Base-by-base conservation (phyloP, 225 moss, liverwort and hornwort species). In the Ulota crispa region DNA sequence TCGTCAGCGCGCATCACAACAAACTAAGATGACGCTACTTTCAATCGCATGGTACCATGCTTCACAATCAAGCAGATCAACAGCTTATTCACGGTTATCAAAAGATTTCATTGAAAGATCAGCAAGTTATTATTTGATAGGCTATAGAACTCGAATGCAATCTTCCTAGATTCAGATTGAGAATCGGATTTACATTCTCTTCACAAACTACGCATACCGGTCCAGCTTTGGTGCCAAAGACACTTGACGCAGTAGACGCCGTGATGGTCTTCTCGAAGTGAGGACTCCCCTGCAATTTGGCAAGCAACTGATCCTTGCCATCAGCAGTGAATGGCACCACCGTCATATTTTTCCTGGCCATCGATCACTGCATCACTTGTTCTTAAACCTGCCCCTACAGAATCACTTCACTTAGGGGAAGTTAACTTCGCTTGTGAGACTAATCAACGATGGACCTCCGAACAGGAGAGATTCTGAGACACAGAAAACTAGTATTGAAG, bases 231-330 rank as follows among this genome's bases (percentile, higher is more conserved):
- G 11, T 27, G 60, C 60, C 27, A 18, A 16, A 50, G 50, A 50
- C 50, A 50, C 50, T 18, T 26, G 60, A 60, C 60, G 60, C 60
- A 26, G 60, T 60, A 13, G 77, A 54, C 53, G 54, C 24, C 62
- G 77, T 39, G 20, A 83, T 77, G 41, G 41, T 54, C 76, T 77
- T 83, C 64, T 70, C 83, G 6, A 83, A 83, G 21, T 64, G 31
- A 23, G 41, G 30, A 7, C 16, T 23, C 19, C 62, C 47, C 23
- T 63, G 36, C 37, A 77, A 63, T 27, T 54, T 18, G 23, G 53
- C 23, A 39, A 74, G 74, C 41, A 60, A 39, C 26, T 11, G n/a
- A 16, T 24, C 6, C 41, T 60, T 74, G 41, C 41, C 59, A 55
- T 32, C 72, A 55, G n/a, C 14, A 60, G 41, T 42, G 24, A 74